These are phyloP conservation scores for Fusarium buxicola DNA, from an alignment of 2,329 filamentous ascomycete species.

Conservation along the genomic window DNA sequence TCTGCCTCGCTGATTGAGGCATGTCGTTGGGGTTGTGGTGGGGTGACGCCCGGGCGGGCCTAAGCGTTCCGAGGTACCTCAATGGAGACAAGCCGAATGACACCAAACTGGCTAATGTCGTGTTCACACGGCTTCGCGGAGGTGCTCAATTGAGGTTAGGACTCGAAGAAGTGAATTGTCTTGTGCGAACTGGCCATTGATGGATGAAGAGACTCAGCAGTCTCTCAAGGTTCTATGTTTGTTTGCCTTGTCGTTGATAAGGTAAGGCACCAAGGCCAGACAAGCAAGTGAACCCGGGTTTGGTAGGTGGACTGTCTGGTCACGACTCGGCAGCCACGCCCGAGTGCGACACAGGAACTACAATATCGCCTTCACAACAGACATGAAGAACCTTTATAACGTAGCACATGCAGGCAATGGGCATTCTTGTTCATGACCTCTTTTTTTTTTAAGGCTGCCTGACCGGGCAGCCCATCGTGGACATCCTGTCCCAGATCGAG, in stretches of 20 bases:
- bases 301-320: background rate
- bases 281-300: background rate
- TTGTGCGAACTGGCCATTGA: background rate
- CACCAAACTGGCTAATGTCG: background rate
- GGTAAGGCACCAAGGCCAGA: constrained; percentile 14
- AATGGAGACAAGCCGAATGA: constrained; percentile 9
- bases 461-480: constrained; percentile 49
- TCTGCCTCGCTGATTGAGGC: constrained; percentile 15
- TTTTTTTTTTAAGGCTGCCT: constrained; percentile 52
- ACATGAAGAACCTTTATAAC: constrained; percentile 7
- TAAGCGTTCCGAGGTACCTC: constrained; percentile 25
- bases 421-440: constrained; percentile 53
- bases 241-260: constrained; percentile 4
- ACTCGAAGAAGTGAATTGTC: background rate
- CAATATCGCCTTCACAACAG: constrained; percentile 3
- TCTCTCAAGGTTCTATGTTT: constrained; percentile 6
- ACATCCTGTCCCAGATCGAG: constrained; percentile 53
- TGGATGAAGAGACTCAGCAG: background rate
- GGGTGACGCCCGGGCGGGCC: constrained; percentile 39
- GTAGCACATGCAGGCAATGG: constrained; percentile 9
- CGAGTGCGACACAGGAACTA: background rate
- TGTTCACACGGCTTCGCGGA: background rate
- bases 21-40: constrained; percentile 37
- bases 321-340: constrained; percentile 1
- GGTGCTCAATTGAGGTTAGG: background rate